Conservation (phyloP, 805 yeast genomes). For the Lachancea meyersii region DNA sequence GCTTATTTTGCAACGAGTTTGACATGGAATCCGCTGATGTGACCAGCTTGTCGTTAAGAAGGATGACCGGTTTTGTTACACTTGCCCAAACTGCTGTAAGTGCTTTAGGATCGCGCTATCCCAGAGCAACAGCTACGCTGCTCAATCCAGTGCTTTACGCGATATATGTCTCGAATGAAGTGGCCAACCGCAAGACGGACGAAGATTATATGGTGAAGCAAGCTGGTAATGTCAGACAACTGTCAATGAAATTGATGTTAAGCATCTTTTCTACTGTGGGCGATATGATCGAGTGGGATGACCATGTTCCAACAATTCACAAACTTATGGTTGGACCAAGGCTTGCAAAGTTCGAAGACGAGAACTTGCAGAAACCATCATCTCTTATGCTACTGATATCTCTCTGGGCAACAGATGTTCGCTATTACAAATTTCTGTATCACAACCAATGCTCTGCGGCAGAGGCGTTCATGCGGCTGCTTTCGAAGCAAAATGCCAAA, state of each 20-base stretch:
- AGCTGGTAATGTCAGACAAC: conserved; percentile 56
- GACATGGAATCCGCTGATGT: conserved; percentile 33
- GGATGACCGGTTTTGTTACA: conserved; percentile 59
- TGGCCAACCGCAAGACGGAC: conserved; percentile 26
- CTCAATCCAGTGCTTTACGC: conserved; percentile 54
- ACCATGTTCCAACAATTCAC: conserved; percentile 46
- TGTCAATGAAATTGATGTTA: conserved; percentile 59
- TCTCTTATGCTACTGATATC: conserved; percentile 62
- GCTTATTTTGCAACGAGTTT: conserved; percentile 30
- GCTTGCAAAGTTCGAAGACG: conserved; percentile 59
- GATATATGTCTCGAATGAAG: conserved; percentile 47
- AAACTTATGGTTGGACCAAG: conserved; percentile 55
- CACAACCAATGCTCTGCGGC: conserved; percentile 52
- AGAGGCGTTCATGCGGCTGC: conserved; percentile 47
- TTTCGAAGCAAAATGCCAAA: conserved; percentile 54
- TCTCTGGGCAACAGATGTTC: conserved; percentile 46
- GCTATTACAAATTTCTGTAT: conserved; percentile 46
- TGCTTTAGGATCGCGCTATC: conserved; percentile 52
- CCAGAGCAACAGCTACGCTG: conserved; percentile 42
- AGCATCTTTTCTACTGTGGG: conserved; percentile 51
- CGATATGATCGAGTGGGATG: conserved; percentile 49
- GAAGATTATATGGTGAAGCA: conserved; percentile 33
- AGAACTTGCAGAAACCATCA: conserved; percentile 79
- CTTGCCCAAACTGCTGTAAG: conserved; percentile 24
- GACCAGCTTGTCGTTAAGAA: conserved; percentile 27